A percentile compares a stretch with the other conserved stretches of the same genome.
Evolutionary conservation across 352 stramenopile species (phyloP).

Genomic region (Pythium periplocum): DNA sequence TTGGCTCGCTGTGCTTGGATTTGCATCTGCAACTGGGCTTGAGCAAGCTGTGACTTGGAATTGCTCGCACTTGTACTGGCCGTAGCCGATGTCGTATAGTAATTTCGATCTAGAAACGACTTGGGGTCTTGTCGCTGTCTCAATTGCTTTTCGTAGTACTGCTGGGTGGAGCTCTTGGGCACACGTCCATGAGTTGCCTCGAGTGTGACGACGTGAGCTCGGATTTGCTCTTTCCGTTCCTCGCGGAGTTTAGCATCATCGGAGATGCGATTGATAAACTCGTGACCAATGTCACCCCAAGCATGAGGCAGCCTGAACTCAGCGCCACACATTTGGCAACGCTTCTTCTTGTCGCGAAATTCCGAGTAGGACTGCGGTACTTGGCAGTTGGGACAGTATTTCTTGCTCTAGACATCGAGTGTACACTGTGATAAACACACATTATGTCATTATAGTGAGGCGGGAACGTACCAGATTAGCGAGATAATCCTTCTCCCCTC

Average conservation of each 20-base stretch:
- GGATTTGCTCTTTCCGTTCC: constrained; percentile 49
- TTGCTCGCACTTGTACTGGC: constrained; percentile 13
- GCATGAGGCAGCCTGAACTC: constrained; percentile 69
- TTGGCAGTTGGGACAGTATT: constrained; percentile 63
- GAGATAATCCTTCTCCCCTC: constrained; percentile 71
- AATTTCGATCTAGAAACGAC: constrained; percentile 66
- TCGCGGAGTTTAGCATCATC: constrained; percentile 33
- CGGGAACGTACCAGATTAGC: constrained; percentile 11
- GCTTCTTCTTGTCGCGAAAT: constrained; percentile 85
- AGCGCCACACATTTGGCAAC: constrained; percentile 70
- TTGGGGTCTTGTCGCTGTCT: constrained; percentile 41
- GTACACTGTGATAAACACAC: not conserved
- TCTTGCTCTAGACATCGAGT: constrained; percentile 55
- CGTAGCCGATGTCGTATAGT: constrained; percentile 13
- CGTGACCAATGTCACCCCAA: constrained; percentile 63
- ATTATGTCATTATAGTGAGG: not conserved
- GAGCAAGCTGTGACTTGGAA: constrained; percentile 56
- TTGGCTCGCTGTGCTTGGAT: constrained; percentile 33
- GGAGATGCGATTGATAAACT: constrained; percentile 59
- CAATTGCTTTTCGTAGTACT: constrained; percentile 65
- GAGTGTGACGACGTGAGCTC: constrained; percentile 28
- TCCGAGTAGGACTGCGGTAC: constrained; percentile 75
- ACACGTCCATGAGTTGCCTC: constrained; percentile 29
- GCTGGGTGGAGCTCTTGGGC: constrained; percentile 48
- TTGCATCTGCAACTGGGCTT: constrained; percentile 33